Conservation (phyloP, 2,329 filamentous ascomycete genomes). For the Aspergillus transmontanensis region DNA sequence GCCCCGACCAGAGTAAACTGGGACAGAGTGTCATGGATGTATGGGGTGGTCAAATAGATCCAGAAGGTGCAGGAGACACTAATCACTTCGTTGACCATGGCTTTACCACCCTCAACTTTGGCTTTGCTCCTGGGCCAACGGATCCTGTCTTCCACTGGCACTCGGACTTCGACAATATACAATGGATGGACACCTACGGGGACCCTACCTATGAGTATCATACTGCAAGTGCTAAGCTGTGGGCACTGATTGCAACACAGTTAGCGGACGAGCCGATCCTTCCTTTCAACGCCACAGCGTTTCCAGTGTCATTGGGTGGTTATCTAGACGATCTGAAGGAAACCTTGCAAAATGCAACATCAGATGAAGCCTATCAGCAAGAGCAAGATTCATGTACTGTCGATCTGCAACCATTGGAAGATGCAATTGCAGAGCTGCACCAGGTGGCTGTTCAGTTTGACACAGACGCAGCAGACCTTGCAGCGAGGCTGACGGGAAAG, state of each 20-base stretch:
- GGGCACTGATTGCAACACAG: background rate
- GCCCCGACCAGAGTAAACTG: background rate
- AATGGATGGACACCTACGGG: background rate
- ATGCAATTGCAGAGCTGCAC: background rate
- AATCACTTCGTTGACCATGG: background rate
- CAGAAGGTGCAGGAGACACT: background rate
- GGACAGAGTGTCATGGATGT: background rate
- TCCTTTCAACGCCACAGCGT: background rate
- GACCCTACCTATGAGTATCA: background rate
- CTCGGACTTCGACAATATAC: background rate
- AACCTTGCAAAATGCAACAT: accelerated
- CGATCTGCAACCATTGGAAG: background rate
- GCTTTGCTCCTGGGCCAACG: background rate
- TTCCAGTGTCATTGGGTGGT: too few species aligned
- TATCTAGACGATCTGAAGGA: background rate
- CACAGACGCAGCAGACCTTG: too few species aligned
- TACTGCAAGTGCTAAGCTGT: background rate
- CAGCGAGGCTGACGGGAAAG: too few species aligned
- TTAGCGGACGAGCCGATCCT: background rate
- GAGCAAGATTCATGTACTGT: too few species aligned
- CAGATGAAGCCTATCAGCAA: too few species aligned
- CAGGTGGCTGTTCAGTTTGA: background rate
- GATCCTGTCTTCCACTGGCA: background rate
- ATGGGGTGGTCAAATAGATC: background rate
- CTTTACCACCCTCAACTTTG: background rate